phyloP scores from a whole-genome alignment of 169 alveolate genomes.

The Eimeria mitis region DNA sequence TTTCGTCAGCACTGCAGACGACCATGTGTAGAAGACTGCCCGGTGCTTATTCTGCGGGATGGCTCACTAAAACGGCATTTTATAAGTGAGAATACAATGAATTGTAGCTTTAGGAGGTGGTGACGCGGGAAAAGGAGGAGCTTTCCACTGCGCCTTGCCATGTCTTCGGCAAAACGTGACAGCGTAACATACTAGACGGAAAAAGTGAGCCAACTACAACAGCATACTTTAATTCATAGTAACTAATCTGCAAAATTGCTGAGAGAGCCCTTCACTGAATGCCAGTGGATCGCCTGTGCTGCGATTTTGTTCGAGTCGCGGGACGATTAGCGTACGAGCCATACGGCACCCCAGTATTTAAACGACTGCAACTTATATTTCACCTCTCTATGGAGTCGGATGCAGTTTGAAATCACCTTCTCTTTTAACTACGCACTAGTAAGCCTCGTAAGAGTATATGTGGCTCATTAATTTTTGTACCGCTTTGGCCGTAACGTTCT shows the following conservation, averaged over 20 bases:
- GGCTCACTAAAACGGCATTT: background rate
- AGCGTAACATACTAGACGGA: background rate
- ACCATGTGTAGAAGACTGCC: background rate
- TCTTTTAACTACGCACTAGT: background rate
- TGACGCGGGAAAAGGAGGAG: background rate
- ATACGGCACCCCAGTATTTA: background rate
- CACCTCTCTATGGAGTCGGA: background rate
- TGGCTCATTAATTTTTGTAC: background rate
- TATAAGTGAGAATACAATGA: background rate
- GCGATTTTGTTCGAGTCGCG: background rate
- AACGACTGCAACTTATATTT: background rate
- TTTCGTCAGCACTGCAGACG: constrained; percentile 44
- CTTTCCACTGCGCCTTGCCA: background rate
- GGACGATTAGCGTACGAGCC: background rate
- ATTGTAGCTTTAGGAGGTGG: background rate
- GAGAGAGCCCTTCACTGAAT: background rate
- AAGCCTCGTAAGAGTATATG: background rate
- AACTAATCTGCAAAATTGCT: background rate
- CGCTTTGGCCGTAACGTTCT: background rate
- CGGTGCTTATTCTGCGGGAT: background rate
- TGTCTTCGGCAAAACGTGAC: background rate
- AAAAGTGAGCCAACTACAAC: too few relatives aligned
- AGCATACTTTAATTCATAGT: background rate
- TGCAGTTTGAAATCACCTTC: background rate
- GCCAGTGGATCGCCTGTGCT: background rate